Conservation (phyloP, 2,329 filamentous ascomycete genomes). For the Calonectria hongkongensis region DNA sequence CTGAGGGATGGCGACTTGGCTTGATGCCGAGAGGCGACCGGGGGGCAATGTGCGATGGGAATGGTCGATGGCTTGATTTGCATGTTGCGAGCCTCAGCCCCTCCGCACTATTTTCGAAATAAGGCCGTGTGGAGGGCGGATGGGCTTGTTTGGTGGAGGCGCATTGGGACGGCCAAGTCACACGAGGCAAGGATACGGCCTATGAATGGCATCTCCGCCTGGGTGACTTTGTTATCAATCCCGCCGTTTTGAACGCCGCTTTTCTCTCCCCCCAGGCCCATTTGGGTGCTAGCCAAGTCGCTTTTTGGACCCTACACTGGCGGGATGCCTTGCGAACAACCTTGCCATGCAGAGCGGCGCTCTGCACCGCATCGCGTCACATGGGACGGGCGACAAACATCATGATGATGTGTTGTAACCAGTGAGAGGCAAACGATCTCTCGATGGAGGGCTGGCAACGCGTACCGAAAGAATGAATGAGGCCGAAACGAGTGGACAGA, state of each 20-base stretch:
- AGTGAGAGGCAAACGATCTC: conserved; percentile 20
- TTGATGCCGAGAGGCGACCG: conserved; percentile 8
- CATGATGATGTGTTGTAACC: not conserved
- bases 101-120: conserved; percentile 32
- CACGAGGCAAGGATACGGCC: conserved; percentile 26
- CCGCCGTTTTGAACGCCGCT: conserved; percentile 37
- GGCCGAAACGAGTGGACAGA: conserved; percentile 25
- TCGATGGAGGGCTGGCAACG: conserved; percentile 15
- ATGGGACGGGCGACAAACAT: conserved; percentile 27
- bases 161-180: conserved; percentile 34
- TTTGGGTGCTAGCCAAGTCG: not conserved
- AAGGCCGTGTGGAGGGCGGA: conserved; percentile 38
- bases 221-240: conserved; percentile 31
- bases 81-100: conserved; percentile 36
- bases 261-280: not conserved
- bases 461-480: conserved; percentile 2
- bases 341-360: conserved; percentile 24
- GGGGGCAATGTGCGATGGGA: conserved; percentile 25
- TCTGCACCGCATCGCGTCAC: conserved; percentile 17
- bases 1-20: conserved; percentile 9
- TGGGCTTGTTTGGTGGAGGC: conserved; percentile 40
- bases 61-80: conserved; percentile 31
- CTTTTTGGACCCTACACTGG: not conserved
- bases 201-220: conserved; percentile 39
- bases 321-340: conserved; percentile 28